Conservation (phyloP, 441 rosid genomes). For the Erodium moschatum region DNA sequence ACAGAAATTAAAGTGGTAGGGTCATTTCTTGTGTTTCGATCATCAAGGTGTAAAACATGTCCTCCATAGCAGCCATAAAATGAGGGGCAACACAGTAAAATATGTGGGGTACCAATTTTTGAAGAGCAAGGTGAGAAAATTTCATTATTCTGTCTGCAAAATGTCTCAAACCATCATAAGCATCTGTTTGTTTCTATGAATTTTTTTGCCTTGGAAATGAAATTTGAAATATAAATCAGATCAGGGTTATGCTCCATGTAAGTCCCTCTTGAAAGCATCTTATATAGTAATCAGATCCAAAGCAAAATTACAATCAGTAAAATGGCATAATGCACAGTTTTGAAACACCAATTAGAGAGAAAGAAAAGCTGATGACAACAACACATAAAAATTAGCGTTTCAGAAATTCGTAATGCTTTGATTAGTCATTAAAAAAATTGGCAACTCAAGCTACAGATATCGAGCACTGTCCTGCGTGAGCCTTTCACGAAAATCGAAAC, state of each 20-base stretch:
- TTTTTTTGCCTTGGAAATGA: too few species aligned
- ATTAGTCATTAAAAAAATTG: conserved; percentile 12
- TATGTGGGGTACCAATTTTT: conserved; percentile 27
- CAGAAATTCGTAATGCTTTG: conserved; percentile 27
- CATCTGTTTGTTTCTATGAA: conserved; percentile 23
- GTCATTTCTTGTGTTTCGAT: conserved; percentile 22
- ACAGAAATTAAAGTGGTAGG: conserved; percentile 4
- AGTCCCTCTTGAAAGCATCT: neutral
- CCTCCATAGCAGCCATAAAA: conserved; percentile 55
- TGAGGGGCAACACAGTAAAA: conserved; percentile 30
- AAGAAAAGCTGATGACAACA: conserved; percentile 6
- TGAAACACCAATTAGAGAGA: neutral
- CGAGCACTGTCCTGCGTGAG: conserved; percentile 19
- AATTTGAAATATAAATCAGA: neutral
- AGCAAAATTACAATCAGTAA: neutral
- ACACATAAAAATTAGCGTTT: conserved; percentile 15
- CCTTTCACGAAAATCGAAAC: conserved; percentile 8
- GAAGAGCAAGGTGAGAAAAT: conserved; percentile 16
- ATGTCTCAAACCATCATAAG: conserved; percentile 15
- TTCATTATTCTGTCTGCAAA: conserved; percentile 23
- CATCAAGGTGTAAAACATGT: conserved; percentile 14
- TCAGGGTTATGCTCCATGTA: neutral
- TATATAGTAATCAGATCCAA: conserved; percentile 19
- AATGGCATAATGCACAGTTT: conserved; percentile 14
- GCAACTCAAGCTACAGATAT: conserved; percentile 27